A percentile compares a stretch with the other conserved stretches of the same genome.
phyloP scores from a whole-genome alignment of 441 rosid species.

The Pelargonium australe region DNA sequence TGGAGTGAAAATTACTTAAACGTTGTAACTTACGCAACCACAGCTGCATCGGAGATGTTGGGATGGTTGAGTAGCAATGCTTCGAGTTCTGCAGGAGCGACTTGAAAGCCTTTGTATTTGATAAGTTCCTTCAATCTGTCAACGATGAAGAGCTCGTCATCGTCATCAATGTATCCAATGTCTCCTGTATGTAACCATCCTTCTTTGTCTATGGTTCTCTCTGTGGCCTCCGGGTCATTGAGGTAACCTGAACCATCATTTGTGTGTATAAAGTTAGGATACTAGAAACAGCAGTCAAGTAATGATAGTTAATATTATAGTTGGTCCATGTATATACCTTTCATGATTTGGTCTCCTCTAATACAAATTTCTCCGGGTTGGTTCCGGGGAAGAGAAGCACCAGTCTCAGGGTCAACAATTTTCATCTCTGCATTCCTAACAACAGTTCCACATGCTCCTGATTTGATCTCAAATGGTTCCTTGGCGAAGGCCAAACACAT shows the following conservation, averaged over 20 bases:
- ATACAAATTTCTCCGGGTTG: constrained; percentile 25
- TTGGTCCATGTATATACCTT: too few species aligned
- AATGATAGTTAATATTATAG: too few species aligned
- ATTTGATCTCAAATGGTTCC: constrained; percentile 22
- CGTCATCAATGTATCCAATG: constrained; percentile 20
- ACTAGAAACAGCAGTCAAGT: too few species aligned
- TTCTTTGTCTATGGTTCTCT: constrained; percentile 21
- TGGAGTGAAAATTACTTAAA: too few species aligned
- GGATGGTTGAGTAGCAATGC: constrained; percentile 18
- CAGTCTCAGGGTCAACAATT: constrained; percentile 22
- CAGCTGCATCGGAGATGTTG: constrained; percentile 21
- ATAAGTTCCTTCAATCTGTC: constrained; percentile 27
- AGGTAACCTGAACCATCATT: constrained; percentile 15
- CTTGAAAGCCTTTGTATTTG: constrained; percentile 27
- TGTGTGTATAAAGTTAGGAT: background rate
- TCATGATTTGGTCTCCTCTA: constrained; percentile 24
- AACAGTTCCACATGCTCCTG: constrained; percentile 25
- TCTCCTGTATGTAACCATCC: constrained; percentile 28
- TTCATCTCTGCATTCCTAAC: constrained; percentile 27
- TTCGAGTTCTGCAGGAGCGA: constrained; percentile 25
- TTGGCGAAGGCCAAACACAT: constrained; percentile 25
- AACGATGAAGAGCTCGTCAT: constrained; percentile 24
- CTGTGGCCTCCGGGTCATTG: constrained; percentile 22
- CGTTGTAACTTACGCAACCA: constrained; percentile 17
- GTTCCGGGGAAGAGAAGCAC: constrained; percentile 15